Conservation (phyloP, 73 alveolate genomes). For the Tetrahymena thermophila region DNA sequence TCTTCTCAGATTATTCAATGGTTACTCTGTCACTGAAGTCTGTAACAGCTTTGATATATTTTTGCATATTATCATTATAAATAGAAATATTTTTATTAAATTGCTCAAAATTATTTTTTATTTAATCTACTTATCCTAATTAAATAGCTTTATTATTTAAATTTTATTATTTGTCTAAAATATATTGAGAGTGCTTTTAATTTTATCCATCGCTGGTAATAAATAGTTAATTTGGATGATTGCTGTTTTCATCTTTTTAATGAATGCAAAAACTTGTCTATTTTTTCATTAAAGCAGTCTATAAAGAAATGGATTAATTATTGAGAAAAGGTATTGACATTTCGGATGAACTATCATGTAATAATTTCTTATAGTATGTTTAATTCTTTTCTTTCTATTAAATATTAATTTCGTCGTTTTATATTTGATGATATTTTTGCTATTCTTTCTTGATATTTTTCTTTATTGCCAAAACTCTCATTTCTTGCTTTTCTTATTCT, state of each 20-base stretch:
- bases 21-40: not conserved
- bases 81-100: not conserved
- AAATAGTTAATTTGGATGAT: not conserved
- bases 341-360: not conserved
- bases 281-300: not conserved
- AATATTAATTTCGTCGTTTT: not conserved
- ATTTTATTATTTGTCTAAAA: too few relatives aligned
- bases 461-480: not conserved
- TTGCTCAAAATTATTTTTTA: not conserved
- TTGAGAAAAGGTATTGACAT: not conserved
- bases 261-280: not conserved
- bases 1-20: not conserved
- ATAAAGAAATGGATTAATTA: not conserved
- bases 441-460: not conserved
- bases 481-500: not conserved
- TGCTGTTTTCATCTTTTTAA: not conserved
- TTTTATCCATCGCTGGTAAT: not conserved
- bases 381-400: not conserved
- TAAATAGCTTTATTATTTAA: not conserved
- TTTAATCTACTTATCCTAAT: not conserved
- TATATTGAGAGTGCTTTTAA: too few relatives aligned
- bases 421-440: not conserved
- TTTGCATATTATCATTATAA: not conserved
- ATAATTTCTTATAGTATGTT: not conserved
- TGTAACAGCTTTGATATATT: not conserved